Conservation (phyloP, 129 eudicot genomes). For the Apium graveolens region DNA sequence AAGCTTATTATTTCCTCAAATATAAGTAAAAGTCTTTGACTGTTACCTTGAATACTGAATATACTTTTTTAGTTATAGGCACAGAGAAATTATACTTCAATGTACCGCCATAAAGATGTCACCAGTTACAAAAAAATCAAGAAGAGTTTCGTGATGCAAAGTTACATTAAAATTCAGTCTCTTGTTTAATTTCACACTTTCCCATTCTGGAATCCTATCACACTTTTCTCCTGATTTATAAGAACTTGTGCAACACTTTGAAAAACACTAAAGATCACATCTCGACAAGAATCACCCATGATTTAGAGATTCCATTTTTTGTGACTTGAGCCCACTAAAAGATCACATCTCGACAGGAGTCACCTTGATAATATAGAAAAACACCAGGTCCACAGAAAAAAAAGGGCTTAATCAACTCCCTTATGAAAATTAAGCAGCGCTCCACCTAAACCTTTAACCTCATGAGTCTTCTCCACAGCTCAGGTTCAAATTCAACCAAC, state of each 20-base stretch:
- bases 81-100: background rate
- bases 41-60: background rate
- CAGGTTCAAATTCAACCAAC: background rate
- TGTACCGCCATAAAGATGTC: background rate
- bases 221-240: background rate
- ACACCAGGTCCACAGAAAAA: background rate
- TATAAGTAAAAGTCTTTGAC: background rate
- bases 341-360: background rate
- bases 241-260: background rate
- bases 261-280: background rate
- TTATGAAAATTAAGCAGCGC: background rate
- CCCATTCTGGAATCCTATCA: background rate
- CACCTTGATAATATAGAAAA: background rate
- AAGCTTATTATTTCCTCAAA: background rate
- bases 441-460: background rate
- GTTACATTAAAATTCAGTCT: background rate
- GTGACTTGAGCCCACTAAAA: background rate
- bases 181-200: background rate
- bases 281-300: background rate
- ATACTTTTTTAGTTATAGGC: background rate
- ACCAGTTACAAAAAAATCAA: background rate
- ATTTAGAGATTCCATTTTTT: background rate
- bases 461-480: background rate
- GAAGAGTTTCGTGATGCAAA: background rate
- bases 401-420: background rate